Percentiles rank a stretch among this genome's conserved stretches.
Conservation (phyloP, 495 filamentous ascomycete genomes). For the Hypoxylon cercidicola region DNA sequence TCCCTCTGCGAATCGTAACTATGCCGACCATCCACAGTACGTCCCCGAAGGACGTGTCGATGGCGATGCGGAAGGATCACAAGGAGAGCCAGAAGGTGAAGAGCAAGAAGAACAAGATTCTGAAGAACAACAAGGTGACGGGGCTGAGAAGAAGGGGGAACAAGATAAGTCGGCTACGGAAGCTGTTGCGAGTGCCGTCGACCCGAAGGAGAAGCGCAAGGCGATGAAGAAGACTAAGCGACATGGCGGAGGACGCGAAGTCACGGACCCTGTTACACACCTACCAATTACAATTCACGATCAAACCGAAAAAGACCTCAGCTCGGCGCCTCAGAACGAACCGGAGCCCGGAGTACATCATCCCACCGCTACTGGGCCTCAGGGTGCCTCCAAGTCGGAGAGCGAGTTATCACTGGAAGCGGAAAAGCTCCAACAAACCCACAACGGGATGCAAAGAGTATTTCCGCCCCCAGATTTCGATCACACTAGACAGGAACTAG, state of each 20-base stretch:
- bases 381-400: slow-evolving; percentile 57
- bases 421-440: slow-evolving; percentile 56
- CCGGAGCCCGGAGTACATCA: slow-evolving; percentile 55
- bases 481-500: slow-evolving; percentile 59
- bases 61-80: slow-evolving; percentile 41
- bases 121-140: slow-evolving; percentile 22
- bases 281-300: slow-evolving; percentile 72
- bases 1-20: slow-evolving; percentile 52
- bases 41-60: slow-evolving; percentile 69
- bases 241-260: slow-evolving; percentile 65
- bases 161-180: slow-evolving; percentile 63
- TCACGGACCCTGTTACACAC: slow-evolving; percentile 80
- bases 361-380: slow-evolving; percentile 58
- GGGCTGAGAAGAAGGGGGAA: slow-evolving; percentile 30
- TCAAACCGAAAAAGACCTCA: slow-evolving; percentile 67
- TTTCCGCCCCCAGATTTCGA: slow-evolving; percentile 72
- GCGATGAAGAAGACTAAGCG: slow-evolving; percentile 66
- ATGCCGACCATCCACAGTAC: slow-evolving; percentile 44
- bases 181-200: slow-evolving; percentile 52
- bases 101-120: slow-evolving; percentile 22
- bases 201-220: slow-evolving; percentile 69
- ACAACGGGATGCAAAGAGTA: slow-evolving; percentile 63
- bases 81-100: slow-evolving; percentile 19
- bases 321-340: slow-evolving; percentile 64
- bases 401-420: slow-evolving; percentile 57